Conservation (phyloP, 805 yeast species). For the Suhomyces faveliae region DNA sequence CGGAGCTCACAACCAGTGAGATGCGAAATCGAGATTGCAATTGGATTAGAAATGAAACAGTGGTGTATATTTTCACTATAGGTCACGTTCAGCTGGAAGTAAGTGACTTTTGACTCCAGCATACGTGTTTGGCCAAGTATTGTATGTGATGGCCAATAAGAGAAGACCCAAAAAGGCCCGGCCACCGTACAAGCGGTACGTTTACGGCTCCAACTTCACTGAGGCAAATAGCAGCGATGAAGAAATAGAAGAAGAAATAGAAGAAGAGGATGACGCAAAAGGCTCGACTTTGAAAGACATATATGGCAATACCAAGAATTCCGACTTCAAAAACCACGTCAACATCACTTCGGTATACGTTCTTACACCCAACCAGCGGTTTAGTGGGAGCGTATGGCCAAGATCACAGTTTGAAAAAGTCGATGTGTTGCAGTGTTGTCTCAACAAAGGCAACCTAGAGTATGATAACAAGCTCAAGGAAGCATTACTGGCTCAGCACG, state of each 20-base stretch:
- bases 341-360: slow-evolving; percentile 35
- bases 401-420: slow-evolving; percentile 49
- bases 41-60: not conserved
- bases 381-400: slow-evolving; percentile 44
- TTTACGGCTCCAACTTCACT: slow-evolving; percentile 44
- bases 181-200: slow-evolving; percentile 78
- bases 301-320: slow-evolving; percentile 25
- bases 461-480: slow-evolving; percentile 16
- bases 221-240: slow-evolving; percentile 26
- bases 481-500: slow-evolving; percentile 14
- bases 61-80: too few species aligned
- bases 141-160: slow-evolving; percentile 65
- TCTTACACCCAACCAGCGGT: slow-evolving; percentile 21
- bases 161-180: slow-evolving; percentile 79
- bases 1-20: not conserved
- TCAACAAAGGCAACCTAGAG: slow-evolving; percentile 25
- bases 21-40: not conserved
- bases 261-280: slow-evolving; percentile 9
- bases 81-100: not conserved
- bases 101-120: not conserved
- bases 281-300: slow-evolving; percentile 9
- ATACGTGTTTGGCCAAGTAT: not conserved
- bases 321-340: slow-evolving; percentile 23
- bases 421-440: slow-evolving; percentile 42
- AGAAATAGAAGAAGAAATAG: slow-evolving; percentile 17